phyloP scores from a whole-genome alignment of 2,329 filamentous ascomycete genomes.

The Akanthomyces muscarius region DNA sequence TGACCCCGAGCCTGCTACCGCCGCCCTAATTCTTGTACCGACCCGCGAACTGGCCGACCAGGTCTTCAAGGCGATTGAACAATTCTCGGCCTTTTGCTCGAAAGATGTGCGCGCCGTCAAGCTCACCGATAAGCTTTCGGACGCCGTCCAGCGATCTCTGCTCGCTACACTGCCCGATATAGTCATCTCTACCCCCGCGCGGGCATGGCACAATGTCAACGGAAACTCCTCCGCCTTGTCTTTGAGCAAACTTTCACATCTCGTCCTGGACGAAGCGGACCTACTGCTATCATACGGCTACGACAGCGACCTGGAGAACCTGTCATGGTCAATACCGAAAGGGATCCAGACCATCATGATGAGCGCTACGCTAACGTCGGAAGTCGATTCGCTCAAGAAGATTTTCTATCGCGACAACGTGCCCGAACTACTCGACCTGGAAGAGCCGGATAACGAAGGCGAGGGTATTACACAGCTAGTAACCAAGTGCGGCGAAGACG shows the following conservation, averaged over 20 bases:
- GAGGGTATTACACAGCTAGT: constrained; percentile 81
- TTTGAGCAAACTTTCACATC: constrained; percentile 65
- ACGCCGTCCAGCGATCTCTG: constrained; percentile 81
- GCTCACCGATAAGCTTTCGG: constrained; percentile 83
- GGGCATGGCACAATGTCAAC: constrained; percentile 74
- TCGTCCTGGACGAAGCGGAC: constrained; percentile 94
- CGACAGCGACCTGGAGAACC: constrained; percentile 78
- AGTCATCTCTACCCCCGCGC: constrained; percentile 84
- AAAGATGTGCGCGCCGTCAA: constrained; percentile 82
- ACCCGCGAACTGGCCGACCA: constrained; percentile 93
- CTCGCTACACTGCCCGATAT: constrained; percentile 84
- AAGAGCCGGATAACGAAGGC: constrained; percentile 74
- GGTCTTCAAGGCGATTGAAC: constrained; percentile 72
- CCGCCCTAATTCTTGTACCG: constrained; percentile 85
- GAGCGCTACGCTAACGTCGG: constrained; percentile 85
- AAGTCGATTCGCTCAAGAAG: constrained; percentile 79
- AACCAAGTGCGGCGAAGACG: constrained; percentile 91
- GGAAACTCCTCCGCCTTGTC: constrained; percentile 59
- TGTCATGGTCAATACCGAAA: constrained; percentile 74
- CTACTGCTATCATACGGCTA: constrained; percentile 92
- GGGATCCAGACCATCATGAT: constrained; percentile 88
- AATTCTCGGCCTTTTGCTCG: constrained; percentile 76
- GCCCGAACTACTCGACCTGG: constrained; percentile 74
- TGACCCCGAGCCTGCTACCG: constrained; percentile 52
- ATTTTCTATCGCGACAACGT: constrained; percentile 70